Base-by-base conservation (phyloP, 495 filamentous ascomycete species). In the Thermothielavioides terrestris region DNA sequence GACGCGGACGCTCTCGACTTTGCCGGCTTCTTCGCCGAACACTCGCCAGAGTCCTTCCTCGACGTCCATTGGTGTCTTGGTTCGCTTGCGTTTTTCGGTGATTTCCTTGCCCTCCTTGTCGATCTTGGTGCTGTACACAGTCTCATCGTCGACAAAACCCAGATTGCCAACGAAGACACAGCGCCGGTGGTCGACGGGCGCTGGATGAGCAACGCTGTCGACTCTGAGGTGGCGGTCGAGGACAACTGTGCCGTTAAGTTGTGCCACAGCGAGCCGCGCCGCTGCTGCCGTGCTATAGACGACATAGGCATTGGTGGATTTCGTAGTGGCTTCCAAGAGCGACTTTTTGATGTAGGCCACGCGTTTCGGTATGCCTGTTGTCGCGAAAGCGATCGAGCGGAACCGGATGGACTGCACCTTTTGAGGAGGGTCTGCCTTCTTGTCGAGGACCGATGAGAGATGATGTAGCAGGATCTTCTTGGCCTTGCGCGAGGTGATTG, bases 91-190 rank as follows among this genome's bases (percentile, higher is more conserved):
- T 64, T 82, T 85, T 57, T 81, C 82, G 3, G 65, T 71, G 17
- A 71, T 62, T 22, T 66, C 61, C 22, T 64, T 62, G 43, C 65
- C 65, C 6, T 68, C 67, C 2, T 72, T 73, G 41, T 82, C 77
- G n/a, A 77, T 75, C 28, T 78, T 81, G 32, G 77, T 73, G 36
- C 77, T 71, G 12, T 84, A 61, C 36, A 76, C 69, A 32, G 69
- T 82, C 66, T 92, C 88, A 50, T 91, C 84, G 56, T 94, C 89
- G 1, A 96, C 86, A 56, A 97, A 97, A 35, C 89, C 88, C 9
- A 99, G 79, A 62, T 97, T 97, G 9, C 94, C 94, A 11, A 99
- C 86, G 59, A 97, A 99, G 4, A 99, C 85, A 68, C 94, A 99
- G 44, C 89, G 81, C 40, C 84, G 80, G 60, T 94, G 77, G 58